A percentile compares a stretch with the other conserved stretches of the same genome.
phyloP scores from a whole-genome alignment of 2,329 filamentous ascomycete species.

The Fonsecaea monophora region DNA sequence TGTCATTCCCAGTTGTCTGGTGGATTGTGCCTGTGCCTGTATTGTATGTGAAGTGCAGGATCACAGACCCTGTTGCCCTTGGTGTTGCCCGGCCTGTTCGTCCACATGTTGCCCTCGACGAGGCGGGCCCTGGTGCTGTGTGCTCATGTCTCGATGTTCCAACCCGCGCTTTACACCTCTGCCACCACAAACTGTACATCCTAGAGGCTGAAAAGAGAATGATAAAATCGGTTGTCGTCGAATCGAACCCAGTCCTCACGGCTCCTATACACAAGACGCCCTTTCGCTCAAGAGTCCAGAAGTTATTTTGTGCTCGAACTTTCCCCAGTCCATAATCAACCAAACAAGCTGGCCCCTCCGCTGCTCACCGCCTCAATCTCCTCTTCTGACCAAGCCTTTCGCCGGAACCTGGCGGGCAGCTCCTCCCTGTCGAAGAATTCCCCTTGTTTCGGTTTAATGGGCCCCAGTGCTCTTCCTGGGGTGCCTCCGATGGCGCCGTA shows the following conservation, averaged over 20 bases:
- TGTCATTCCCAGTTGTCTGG: background rate
- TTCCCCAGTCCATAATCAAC: conserved; percentile 46
- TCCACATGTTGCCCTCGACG: background rate
- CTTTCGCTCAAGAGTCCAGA: background rate
- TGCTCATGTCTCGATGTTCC: background rate
- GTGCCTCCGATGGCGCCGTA: conserved; percentile 62
- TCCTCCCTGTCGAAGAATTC: conserved; percentile 88
- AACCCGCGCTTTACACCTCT: background rate
- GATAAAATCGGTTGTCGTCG: background rate
- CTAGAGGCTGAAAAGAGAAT: background rate
- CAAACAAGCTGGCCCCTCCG: conserved; percentile 76
- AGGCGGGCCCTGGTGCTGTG: background rate
- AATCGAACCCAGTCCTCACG: background rate
- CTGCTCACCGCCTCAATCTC: conserved; percentile 98
- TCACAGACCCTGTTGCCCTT: background rate
- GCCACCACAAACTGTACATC: background rate
- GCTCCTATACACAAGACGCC: background rate
- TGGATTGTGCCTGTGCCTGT: background rate
- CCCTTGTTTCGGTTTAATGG: conserved; percentile 73
- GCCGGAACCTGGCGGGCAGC: conserved; percentile 82
- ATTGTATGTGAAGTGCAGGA: background rate
- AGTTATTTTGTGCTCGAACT: background rate
- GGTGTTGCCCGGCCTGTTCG: background rate
- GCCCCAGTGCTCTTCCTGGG: conserved; percentile 73
- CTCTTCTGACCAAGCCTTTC: conserved; percentile 72